These are phyloP conservation scores for Solanum bukasovii DNA, from an alignment of 257 asterid genomes.

Conservation along the genomic window DNA sequence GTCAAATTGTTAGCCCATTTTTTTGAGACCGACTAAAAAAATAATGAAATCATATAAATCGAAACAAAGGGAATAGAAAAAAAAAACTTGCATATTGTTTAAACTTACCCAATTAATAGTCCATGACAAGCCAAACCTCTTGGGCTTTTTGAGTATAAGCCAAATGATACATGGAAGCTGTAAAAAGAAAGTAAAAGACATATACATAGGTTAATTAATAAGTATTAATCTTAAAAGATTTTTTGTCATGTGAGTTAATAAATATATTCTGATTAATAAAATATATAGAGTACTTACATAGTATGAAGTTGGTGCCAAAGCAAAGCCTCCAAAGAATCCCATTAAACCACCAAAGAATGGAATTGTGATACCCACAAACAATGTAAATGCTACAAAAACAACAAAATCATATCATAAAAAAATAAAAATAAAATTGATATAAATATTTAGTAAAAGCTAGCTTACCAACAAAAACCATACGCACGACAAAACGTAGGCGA, in stretches of 20 bases:
- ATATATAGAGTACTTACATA: slow-evolving; percentile 13
- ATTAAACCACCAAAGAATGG: slow-evolving; percentile 56
- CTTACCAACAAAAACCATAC: slow-evolving; percentile 33
- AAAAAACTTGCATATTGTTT: no score
- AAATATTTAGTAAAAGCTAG: neutral
- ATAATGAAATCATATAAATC: no score
- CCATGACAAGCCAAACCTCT: slow-evolving; percentile 20
- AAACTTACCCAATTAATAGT: slow-evolving; percentile 17
- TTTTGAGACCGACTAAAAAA: no score
- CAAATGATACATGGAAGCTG: slow-evolving; percentile 35
- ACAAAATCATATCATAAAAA: neutral
- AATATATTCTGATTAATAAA: neutral
- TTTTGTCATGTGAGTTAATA: neutral
- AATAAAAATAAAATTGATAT: neutral
- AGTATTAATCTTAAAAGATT: neutral
- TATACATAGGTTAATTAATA: neutral
- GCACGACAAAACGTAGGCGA: slow-evolving; percentile 30
- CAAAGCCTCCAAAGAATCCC: slow-evolving; percentile 54
- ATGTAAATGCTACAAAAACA: slow-evolving; percentile 27
- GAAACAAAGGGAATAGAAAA: no score
- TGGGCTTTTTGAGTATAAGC: slow-evolving; percentile 22
- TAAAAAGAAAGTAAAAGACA: neutral
- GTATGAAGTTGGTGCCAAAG: slow-evolving; percentile 46
- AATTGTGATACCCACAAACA: slow-evolving; percentile 36
- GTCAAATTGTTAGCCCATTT: no score